Evolutionary conservation across 2,329 filamentous ascomycete genomes (phyloP), one percentile per base, ranked within the genome.

Genomic region (Fusarium succisae): DNA sequence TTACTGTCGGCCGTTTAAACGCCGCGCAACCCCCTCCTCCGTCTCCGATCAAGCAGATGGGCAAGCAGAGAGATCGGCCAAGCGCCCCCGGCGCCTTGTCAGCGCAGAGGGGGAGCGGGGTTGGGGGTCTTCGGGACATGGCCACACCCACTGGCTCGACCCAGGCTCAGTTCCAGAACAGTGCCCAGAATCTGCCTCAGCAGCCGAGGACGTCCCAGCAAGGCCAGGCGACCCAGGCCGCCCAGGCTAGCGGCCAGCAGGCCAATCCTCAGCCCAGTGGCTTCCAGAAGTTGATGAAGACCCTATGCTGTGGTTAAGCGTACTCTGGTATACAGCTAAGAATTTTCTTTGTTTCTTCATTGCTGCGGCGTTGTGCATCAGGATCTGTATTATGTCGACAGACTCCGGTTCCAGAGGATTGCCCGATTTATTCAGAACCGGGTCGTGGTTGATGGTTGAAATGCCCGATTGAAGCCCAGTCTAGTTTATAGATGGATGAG

Each of bases 161-260:
- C 74, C 94, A 97, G 84, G 96, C 96, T 76, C 96, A 98, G 82
- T 98, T 98, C 88, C 95, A 97, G 86, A 96, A 94, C 88, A 98
- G 94, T 86, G 94, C 93, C 80, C 94, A 94, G 82, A 96, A 98
- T 83, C 89, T 97, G 75, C 90, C 93, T 56, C 91, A 90, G 78
- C 90, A 89, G 79, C 91, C 89, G 79, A 87, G 88, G 74, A 88
- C 89, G 80, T 89, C 88, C 70, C 86, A 88, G 70, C 90, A 91
- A 80, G 86, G 88, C 66, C 89, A 87, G 68, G 86, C 91, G 85
- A 88, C 86, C 53, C 81, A 81, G 59, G 86, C 87, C 80, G 84
- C 88, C 74, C 85, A 85, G 80, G 85, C 84, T 82, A 89, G 84
- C 80, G 87, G 87, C 76, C 87, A 88, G 74, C 86, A 87, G 50